Evolutionary conservation across 2,329 filamentous ascomycete genomes (phyloP).

Genomic region (Pseudocercospora eumusae): DNA sequence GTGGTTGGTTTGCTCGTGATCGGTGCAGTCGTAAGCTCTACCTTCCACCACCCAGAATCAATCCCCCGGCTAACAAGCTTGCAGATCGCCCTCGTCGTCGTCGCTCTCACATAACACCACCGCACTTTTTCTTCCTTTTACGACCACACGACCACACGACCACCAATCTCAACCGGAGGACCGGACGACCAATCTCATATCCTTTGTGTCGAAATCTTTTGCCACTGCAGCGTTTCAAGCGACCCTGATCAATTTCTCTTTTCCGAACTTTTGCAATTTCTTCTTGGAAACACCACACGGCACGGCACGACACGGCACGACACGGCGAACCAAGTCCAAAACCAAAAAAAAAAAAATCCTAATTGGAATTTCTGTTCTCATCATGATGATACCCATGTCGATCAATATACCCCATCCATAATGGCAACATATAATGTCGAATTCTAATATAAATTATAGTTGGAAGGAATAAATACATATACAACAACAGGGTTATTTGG

Average conservation of each 20-base stretch:
- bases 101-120: conserved; percentile 34
- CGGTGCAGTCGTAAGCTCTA: conserved; percentile 39
- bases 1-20: conserved; percentile 41
- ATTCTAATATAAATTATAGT: not conserved
- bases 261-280: too few relatives aligned
- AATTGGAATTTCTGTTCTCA: too few relatives aligned
- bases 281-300: too few relatives aligned
- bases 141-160: not conserved
- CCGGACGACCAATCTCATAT: too few relatives aligned
- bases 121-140: too few relatives aligned
- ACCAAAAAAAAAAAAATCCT: too few relatives aligned
- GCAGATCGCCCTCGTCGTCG: conserved; percentile 40
- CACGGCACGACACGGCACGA: too few relatives aligned
- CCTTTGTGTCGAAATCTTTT: conserved; percentile 9
- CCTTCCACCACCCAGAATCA: not conserved
- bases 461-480: too few relatives aligned
- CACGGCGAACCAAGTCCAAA: too few relatives aligned
- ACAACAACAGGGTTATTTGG: too few relatives aligned
- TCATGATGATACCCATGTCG: conserved; percentile 25
- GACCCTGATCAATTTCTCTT: too few relatives aligned
- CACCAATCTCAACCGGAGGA: not conserved
- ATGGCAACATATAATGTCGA: conserved; percentile 12
- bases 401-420: too few relatives aligned
- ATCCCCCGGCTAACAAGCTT: conserved; percentile 5
- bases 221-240: conserved; percentile 13